phyloP scores from a whole-genome alignment of 2,329 filamentous ascomycete genomes.

The Ceratocystiopsis minuta region DNA sequence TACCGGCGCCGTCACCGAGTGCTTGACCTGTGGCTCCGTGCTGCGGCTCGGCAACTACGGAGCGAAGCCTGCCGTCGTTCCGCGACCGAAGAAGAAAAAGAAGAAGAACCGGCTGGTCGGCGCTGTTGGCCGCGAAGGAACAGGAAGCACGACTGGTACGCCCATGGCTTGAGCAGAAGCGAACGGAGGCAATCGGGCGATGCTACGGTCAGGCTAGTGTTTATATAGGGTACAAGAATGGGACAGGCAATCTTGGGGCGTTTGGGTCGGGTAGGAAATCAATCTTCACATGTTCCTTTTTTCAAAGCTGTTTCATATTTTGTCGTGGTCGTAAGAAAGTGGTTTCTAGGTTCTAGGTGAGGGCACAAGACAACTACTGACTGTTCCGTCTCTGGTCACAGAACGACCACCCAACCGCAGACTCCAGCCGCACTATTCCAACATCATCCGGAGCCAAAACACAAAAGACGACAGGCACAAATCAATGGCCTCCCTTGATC shows the following conservation, averaged over 20 bases:
- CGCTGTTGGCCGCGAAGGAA: conserved; percentile 34
- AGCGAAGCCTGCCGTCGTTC: conserved; percentile 56
- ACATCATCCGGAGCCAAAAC: too few relatives aligned
- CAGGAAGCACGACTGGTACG: conserved; percentile 41
- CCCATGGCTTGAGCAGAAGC: conserved; percentile 24
- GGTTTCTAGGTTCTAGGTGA: conserved; percentile 1
- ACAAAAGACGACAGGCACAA: neutral
- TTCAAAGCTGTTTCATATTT: neutral
- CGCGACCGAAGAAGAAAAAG: conserved; percentile 58
- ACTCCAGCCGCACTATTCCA: too few relatives aligned
- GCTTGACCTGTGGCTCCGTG: conserved; percentile 67
- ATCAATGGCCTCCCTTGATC: conserved; percentile 16
- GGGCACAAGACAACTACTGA: neutral
- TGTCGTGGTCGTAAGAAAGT: neutral
- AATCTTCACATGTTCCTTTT: neutral
- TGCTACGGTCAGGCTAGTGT: too few relatives aligned
- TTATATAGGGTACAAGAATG: too few relatives aligned
- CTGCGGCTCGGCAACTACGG: conserved; percentile 61
- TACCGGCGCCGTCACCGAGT: conserved; percentile 34
- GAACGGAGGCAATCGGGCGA: too few relatives aligned
- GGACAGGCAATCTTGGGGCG: neutral
- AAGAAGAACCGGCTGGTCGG: conserved; percentile 39
- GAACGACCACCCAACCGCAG: too few relatives aligned
- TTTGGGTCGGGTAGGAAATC: neutral
- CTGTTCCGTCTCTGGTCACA: neutral